phyloP scores from a whole-genome alignment of 495 filamentous ascomycete species.

The Podospora appendiculata region DNA sequence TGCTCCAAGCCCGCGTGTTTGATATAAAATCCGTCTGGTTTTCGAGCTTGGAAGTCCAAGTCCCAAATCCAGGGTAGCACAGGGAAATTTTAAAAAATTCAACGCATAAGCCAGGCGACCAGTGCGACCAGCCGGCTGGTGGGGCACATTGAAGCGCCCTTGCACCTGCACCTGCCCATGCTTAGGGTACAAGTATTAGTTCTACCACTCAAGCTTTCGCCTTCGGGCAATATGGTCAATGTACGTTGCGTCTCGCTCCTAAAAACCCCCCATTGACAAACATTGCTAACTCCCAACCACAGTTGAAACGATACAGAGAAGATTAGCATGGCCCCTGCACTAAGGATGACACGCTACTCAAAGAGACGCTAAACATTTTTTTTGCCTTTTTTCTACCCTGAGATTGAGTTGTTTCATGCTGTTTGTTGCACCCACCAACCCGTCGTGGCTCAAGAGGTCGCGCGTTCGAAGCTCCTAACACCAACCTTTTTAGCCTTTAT shows the following conservation, averaged over 20 bases:
- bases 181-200: not conserved
- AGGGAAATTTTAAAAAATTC: not conserved
- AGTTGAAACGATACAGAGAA: slow-evolving; percentile 55
- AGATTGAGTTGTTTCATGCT: not conserved
- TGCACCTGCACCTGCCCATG: not conserved
- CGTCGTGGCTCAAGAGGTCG: not conserved
- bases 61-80: not conserved
- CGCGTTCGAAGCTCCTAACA: slow-evolving; percentile 7
- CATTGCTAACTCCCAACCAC: slow-evolving; percentile 8
- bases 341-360: slow-evolving; percentile 99
- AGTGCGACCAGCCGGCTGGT: not conserved
- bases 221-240: slow-evolving; percentile 30
- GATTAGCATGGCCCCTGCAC: slow-evolving; percentile 99
- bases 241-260: slow-evolving; percentile 15
- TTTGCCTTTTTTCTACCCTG: slow-evolving; percentile 4
- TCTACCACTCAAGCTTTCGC: not conserved
- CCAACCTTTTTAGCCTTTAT: not conserved
- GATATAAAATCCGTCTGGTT: too few species aligned
- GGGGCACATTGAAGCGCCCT: not conserved
- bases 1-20: too few species aligned
- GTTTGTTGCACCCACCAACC: not conserved
- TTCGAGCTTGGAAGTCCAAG: too few species aligned
- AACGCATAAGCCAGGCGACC: not conserved
- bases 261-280: not conserved
- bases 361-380: slow-evolving; percentile 64